Base-by-base conservation (phyloP, 106 monocot species). In the Dendrobium officinale region DNA sequence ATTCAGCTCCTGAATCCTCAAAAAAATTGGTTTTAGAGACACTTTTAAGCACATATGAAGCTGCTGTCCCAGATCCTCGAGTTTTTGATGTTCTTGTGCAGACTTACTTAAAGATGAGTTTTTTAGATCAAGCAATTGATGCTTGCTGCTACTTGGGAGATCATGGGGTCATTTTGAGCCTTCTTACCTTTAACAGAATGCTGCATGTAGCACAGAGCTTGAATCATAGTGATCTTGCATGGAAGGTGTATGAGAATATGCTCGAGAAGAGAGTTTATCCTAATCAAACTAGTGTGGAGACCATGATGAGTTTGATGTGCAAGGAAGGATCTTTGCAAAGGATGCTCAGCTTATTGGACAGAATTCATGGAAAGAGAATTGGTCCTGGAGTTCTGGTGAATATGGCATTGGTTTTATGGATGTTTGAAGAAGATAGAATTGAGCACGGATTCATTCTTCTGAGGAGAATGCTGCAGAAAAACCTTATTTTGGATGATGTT, bases 231-330 rank as follows among this genome's bases (percentile, higher is more conserved):
- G 85, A 81, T 16, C 27, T 91, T 33, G 87, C 85, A 16, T 93
- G 96, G 96, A 87, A 85, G 85, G 84, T 92, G 84, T 93, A 85
- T 76, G 92, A 91, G 81, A 56, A 80, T 67, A 92, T 98, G 98
- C 40, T 91, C 56, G 77, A 70, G 47, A 95, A 77, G 49, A 84
- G 90, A 79, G 77, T 87, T 20, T 89, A 92, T 79, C 89, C 93
- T 0, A 89, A 96, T 83, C 80, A 83, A 73, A 68, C 56, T 4
- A 93, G 87, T 5, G 67, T 85, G 0, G 84, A 98, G 77, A 84
- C 80, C 24, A 87, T 95, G 92, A 49, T 91, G 22, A 77, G 78
- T 78, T 51, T 91, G 18, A 79, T 94, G 84, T 92, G 94, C 80
- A 92, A 91, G 72, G 86, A 85, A 77, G 97, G 94, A 55, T 77